Base-by-base conservation (phyloP, 1,284 basidiomycete genomes). In the Irpex sp. region DNA sequence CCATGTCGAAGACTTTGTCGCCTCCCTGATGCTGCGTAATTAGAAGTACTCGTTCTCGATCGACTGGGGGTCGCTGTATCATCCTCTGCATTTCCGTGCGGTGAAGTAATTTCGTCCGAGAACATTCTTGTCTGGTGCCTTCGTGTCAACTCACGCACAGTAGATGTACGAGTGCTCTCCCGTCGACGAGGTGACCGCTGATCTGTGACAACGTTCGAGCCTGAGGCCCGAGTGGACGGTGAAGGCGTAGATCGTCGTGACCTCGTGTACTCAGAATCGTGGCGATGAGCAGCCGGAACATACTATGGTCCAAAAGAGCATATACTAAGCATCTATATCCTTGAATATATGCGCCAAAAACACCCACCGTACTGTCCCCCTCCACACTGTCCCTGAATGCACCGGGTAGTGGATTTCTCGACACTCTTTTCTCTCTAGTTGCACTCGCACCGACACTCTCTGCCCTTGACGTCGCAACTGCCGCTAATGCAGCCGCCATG, bases 401-500 rank as follows among this genome's bases (percentile, higher is more conserved):
- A 48, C 74, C 76, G 0, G 88, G 88, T 61, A 90, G 68, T 0
- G 82, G 80, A 55, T 82, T 80, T 52, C 83, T 74, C 78, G 79
- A 64, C 80, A 78, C 51, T 75, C 76, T 57, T 64, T 65, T 75
- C n/a, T 65, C 69, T 56, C 68, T 71, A 14, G 77, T 72, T 2
- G 81, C 78, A 62, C 78, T 80, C 1, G 37, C 28, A 45, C 48
- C 60, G 35, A 23, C 48, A 39, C 56, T 54, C 23, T 45, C 60
- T 16, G 60, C 55, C 35, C 60, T 37, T 19, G 82, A 78, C 5
- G 80, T 81, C 16, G 83, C 83, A 54, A 87, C 83, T 42, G 85
- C 84, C 53, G 82, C 85, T 58, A 89, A 71, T 39, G 86, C 87
- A 59, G 83, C 80, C 37, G 78, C 77, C 9, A 83, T 79, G 37